phyloP scores from a whole-genome alignment of 352 stramenopile species.

The Peronospora farinosa region DNA sequence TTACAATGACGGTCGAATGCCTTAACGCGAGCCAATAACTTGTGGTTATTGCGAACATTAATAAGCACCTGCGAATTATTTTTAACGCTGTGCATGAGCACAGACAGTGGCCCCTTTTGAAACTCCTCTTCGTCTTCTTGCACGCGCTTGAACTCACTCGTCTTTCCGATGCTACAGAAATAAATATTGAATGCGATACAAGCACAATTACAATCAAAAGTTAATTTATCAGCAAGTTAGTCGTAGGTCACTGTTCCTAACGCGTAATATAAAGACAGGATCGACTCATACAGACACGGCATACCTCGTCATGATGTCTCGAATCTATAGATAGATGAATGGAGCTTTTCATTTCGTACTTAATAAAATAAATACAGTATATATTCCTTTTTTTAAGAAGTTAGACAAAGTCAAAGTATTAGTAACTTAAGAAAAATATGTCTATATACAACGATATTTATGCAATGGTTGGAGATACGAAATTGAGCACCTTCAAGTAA shows the following conservation, averaged over 20 bases:
- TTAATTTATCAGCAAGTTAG: neutral
- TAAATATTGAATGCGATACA: neutral
- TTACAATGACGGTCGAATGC: constrained; percentile 99
- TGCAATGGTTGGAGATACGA: no score
- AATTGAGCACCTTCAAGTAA: no score
- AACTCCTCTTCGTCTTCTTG: constrained; percentile 91
- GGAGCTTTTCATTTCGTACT: constrained; percentile 25
- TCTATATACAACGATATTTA: no score
- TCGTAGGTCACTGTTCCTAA: neutral
- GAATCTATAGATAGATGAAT: constrained; percentile 17
- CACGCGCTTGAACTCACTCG: constrained; percentile 79
- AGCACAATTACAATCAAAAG: constrained; percentile 2
- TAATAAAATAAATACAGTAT: neutral
- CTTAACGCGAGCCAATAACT: constrained; percentile 97
- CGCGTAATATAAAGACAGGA: no score
- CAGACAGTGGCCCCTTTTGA: constrained; percentile 93
- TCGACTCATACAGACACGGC: no score
- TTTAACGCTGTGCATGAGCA: constrained; percentile 97
- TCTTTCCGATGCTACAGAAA: constrained; percentile 25
- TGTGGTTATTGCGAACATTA: constrained; percentile 99
- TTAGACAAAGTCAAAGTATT: no score
- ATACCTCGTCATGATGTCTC: neutral
- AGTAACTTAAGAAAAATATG: no score
- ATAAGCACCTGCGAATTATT: constrained; percentile 98
- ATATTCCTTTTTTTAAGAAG: no score